Base-by-base conservation (phyloP, 306 rosid genomes). In the Quercus glauca region DNA sequence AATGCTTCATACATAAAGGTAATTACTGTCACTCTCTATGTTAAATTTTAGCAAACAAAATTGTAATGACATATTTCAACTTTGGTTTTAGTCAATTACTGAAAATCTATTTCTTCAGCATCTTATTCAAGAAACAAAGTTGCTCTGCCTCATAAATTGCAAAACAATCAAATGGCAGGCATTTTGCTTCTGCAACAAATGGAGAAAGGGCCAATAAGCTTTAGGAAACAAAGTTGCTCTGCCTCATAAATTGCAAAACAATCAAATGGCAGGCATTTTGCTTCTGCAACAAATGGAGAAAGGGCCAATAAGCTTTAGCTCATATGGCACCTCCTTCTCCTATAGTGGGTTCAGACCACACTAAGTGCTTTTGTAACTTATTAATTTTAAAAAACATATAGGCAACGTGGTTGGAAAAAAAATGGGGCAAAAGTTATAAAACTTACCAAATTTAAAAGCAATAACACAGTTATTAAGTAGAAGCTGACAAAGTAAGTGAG, bases 401-500 rank as follows among this genome's bases (percentile, higher is more conserved):
- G 15, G 37, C 69, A 81, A 23, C 75, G 58, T 37, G 43, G 13
- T 61, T 28, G 75, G 71, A 61, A 52, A 61, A 9, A 8, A 59
- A 21, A 58, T 59, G 33, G 64, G 76, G 73, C 35, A 69, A 45
- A 65, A 77, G 35, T 73, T 33, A 68, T 28, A 80, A 45, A 76
- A 74, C 89, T 76, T 81, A 93, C 99, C 98, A 95, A 87, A 78
- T 95, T 95, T 87, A 95, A 77, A 64, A 95, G 98, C 81, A 95
- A 96, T 83, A 95, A 81, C 75, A 93, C 86, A 12, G 94, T 88
- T 73, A 95, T 76, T 70, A 95, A 83, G 90, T 95, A 95, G 91
- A 93, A 95, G 87, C 97, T 91, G 82, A 93, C 68, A 81, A 95
- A 95, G 84, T 95, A 95, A 57, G 35, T 41, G 43, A 88, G 52